Evolutionary conservation across 2,329 filamentous ascomycete genomes (phyloP).

Genomic region (Exophiala aquamarina): DNA sequence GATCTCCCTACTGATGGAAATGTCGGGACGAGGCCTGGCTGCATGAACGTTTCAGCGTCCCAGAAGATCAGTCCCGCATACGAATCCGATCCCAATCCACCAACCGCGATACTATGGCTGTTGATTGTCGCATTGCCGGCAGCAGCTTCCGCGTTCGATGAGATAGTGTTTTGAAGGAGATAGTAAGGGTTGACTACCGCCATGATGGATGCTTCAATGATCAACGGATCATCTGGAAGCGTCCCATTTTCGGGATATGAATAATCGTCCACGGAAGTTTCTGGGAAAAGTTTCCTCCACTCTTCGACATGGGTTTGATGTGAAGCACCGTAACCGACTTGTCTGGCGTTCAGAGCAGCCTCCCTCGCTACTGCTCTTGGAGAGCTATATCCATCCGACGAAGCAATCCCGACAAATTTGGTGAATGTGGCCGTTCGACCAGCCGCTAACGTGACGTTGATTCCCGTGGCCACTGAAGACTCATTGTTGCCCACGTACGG

Average conservation of each 20-base stretch:
- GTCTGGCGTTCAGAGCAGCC: slow-evolving; percentile 53
- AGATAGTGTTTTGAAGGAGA: slow-evolving; percentile 51
- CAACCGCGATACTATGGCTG: slow-evolving; percentile 65
- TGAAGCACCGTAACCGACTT: slow-evolving; percentile 56
- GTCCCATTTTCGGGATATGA: slow-evolving; percentile 56
- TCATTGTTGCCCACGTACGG: slow-evolving; percentile 55
- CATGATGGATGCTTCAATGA: slow-evolving; percentile 54
- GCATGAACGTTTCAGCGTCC: slow-evolving; percentile 69
- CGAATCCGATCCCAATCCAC: slow-evolving; percentile 65
- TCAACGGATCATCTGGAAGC: slow-evolving; percentile 56
- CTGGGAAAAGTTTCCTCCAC: slow-evolving; percentile 62
- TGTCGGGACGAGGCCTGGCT: slow-evolving; percentile 63
- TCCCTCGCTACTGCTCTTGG: slow-evolving; percentile 56
- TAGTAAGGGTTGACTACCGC: slow-evolving; percentile 50
- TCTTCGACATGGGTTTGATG: slow-evolving; percentile 58
- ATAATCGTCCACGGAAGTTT: slow-evolving; percentile 64
- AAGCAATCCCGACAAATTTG: slow-evolving; percentile 69
- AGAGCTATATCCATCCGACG: slow-evolving; percentile 65
- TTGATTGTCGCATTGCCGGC: slow-evolving; percentile 52
- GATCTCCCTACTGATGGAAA: slow-evolving; percentile 63
- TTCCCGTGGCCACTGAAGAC: slow-evolving; percentile 65
- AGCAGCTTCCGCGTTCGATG: slow-evolving; percentile 52
- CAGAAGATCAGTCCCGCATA: slow-evolving; percentile 68
- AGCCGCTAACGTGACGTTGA: slow-evolving; percentile 53
- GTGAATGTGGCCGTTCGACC: slow-evolving; percentile 57